Percentiles rank a stretch among this genome's conserved stretches.
phyloP scores from a whole-genome alignment of 1,139 yeast genomes.

The Saccharomycopsis hybrid region DNA sequence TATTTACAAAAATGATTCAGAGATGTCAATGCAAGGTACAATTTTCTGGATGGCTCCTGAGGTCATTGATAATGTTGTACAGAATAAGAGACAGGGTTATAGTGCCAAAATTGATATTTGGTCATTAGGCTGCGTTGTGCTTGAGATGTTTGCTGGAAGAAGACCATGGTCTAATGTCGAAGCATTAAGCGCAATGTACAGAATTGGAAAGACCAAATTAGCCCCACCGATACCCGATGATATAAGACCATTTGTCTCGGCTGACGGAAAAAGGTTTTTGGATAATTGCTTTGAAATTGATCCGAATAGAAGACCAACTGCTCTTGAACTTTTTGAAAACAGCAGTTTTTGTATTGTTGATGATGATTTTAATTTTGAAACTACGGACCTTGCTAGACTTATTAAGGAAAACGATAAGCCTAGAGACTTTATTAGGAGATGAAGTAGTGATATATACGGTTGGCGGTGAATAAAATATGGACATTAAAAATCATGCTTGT shows the following conservation, averaged over 20 bases:
- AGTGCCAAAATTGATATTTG: conserved; percentile 93
- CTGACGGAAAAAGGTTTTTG: conserved; percentile 63
- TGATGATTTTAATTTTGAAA: conserved; percentile 48
- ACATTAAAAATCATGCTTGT: no score
- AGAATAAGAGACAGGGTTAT: conserved; percentile 81
- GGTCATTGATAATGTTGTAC: conserved; percentile 74
- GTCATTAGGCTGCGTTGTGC: conserved; percentile 92
- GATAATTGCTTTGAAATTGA: conserved; percentile 74
- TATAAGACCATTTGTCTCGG: conserved; percentile 55
- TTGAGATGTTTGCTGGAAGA: conserved; percentile 89
- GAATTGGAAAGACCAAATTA: conserved; percentile 63
- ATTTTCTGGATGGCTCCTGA: conserved; percentile 99
- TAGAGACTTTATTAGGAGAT: background rate
- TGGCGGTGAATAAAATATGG: no score
- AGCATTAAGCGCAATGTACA: conserved; percentile 68
- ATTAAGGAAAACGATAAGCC: conserved; percentile 44
- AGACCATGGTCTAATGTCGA: conserved; percentile 82
- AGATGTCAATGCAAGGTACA: conserved; percentile 97
- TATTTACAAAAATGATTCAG: conserved; percentile 85
- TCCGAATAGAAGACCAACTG: conserved; percentile 85
- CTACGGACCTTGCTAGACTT: conserved; percentile 57
- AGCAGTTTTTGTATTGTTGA: conserved; percentile 47
- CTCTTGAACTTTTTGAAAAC: conserved; percentile 56
- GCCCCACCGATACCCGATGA: conserved; percentile 97
- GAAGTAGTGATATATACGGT: background rate